Conservation (phyloP, 805 yeast species). For the Millerozyma miso region DNA sequence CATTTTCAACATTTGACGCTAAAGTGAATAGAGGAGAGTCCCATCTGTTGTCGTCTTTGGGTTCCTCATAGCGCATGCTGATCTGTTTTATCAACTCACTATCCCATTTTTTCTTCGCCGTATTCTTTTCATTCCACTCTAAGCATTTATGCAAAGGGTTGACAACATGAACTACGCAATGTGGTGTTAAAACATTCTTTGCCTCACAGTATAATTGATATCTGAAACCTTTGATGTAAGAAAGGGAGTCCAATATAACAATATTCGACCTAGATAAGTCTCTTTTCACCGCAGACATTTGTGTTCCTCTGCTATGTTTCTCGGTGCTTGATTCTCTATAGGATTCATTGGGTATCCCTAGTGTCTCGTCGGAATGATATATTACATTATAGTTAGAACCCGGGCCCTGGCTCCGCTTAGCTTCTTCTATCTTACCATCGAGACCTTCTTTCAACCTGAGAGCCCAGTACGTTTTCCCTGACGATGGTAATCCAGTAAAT, state of each 20-base stretch:
- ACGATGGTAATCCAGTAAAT: slow-evolving; percentile 79
- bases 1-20: slow-evolving; percentile 47
- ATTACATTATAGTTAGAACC: slow-evolving; percentile 59
- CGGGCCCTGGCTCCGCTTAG: slow-evolving; percentile 35
- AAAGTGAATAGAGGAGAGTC: slow-evolving; percentile 85
- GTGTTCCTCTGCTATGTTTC: slow-evolving; percentile 76
- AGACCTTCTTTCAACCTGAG: slow-evolving; percentile 46
- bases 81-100: slow-evolving; percentile 60
- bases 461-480: slow-evolving; percentile 82
- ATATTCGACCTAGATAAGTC: slow-evolving; percentile 63
- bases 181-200: slow-evolving; percentile 74
- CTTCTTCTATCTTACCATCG: slow-evolving; percentile 38
- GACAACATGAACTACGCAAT: slow-evolving; percentile 77
- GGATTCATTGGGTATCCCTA: slow-evolving; percentile 65
- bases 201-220: slow-evolving; percentile 95
- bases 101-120: slow-evolving; percentile 53
- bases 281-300: slow-evolving; percentile 85
- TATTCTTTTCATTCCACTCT: slow-evolving; percentile 50
- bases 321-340: slow-evolving; percentile 74
- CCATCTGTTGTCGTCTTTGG: slow-evolving; percentile 83
- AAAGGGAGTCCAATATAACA: slow-evolving; percentile 80
- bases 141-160: slow-evolving; percentile 59
- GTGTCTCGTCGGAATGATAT: slow-evolving; percentile 70
- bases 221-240: slow-evolving; percentile 91
- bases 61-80: slow-evolving; percentile 89